A percentile compares a stretch with the other conserved stretches of the same genome.
Conservation (phyloP, 805 yeast genomes). For the Yarrowia sp. region DNA sequence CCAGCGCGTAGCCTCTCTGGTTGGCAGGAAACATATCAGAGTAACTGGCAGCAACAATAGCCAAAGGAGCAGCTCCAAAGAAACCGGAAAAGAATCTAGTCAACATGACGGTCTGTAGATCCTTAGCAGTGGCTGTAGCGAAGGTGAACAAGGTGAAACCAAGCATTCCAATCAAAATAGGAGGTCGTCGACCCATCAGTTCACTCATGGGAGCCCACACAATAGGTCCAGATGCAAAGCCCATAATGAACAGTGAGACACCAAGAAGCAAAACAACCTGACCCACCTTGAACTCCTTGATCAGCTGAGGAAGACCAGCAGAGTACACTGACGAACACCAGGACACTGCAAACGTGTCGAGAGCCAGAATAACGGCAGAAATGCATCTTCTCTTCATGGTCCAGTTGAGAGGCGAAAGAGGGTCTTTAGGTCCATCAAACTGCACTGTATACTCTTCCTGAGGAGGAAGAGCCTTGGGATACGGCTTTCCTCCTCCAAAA, state of each 20-base stretch:
- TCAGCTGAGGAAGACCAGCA: conserved; percentile 49
- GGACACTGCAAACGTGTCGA: conserved; percentile 48
- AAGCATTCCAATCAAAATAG: conserved; percentile 52
- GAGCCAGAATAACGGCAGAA: conserved; percentile 45
- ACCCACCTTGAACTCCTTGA: conserved; percentile 55
- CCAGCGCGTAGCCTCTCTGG: conserved; percentile 67
- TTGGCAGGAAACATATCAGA: conserved; percentile 68
- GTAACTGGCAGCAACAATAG: conserved; percentile 77
- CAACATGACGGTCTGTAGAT: conserved; percentile 68
- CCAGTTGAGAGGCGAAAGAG: conserved; percentile 81
- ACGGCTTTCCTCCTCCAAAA: conserved; percentile 27
- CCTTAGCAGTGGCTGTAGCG: conserved; percentile 68
- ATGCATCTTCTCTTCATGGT: conserved; percentile 43
- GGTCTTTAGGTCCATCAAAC: conserved; percentile 77
- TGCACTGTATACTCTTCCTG: conserved; percentile 55
- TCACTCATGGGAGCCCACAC: conserved; percentile 79
- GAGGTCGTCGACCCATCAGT: conserved; percentile 64
- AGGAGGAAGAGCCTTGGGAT: conserved; percentile 26
- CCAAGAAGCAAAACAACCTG: conserved; percentile 60
- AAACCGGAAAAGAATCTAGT: conserved; percentile 76
- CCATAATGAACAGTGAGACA: conserved; percentile 70
- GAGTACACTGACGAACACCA: conserved; percentile 75
- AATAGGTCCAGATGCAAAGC: conserved; percentile 84
- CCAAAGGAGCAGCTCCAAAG: conserved; percentile 76
- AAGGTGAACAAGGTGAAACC: conserved; percentile 57